These are phyloP conservation scores for Aspergillus saccharolyticus DNA, from an alignment of 495 filamentous ascomycete species.

Conservation along the genomic window DNA sequence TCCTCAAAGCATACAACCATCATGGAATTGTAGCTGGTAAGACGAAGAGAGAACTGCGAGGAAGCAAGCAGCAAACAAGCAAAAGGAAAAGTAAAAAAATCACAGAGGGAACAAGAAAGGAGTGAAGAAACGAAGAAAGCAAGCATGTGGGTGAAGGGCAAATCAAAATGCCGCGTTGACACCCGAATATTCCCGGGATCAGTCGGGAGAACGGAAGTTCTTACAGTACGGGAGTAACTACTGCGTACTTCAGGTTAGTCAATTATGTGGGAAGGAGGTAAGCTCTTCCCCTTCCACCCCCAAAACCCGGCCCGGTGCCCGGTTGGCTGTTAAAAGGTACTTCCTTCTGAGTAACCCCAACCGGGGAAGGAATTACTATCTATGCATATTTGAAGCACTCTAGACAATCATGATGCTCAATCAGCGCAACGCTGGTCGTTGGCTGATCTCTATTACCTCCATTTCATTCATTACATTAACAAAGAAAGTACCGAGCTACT, in stretches of 20 bases:
- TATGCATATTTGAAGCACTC: no score
- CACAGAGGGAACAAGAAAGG: no score
- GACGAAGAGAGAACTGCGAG: no score
- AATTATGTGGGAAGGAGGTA: background rate
- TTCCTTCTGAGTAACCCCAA: background rate
- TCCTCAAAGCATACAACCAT: no score
- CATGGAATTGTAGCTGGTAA: no score
- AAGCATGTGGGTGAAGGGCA: constrained; percentile 5
- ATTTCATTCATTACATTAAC: background rate
- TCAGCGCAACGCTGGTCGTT: background rate
- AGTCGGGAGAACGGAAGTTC: constrained; percentile 12
- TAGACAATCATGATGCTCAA: background rate
- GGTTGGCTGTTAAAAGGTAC: no score
- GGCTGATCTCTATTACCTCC: background rate
- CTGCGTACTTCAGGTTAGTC: no score
- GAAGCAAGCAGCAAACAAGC: no score
- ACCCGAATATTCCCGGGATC: constrained; percentile 21
- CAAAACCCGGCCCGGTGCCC: background rate
- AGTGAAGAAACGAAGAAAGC: background rate
- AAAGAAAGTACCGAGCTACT: background rate
- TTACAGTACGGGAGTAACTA: no score
- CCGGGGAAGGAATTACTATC: background rate
- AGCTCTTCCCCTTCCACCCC: no score
- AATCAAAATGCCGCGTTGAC: constrained; percentile 19
- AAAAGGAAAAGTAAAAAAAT: no score